Percentiles rank a stretch among this genome's conserved stretches.
Conservation (phyloP, 2,329 filamentous ascomycete genomes). For the Penicillium psychrosexuale region DNA sequence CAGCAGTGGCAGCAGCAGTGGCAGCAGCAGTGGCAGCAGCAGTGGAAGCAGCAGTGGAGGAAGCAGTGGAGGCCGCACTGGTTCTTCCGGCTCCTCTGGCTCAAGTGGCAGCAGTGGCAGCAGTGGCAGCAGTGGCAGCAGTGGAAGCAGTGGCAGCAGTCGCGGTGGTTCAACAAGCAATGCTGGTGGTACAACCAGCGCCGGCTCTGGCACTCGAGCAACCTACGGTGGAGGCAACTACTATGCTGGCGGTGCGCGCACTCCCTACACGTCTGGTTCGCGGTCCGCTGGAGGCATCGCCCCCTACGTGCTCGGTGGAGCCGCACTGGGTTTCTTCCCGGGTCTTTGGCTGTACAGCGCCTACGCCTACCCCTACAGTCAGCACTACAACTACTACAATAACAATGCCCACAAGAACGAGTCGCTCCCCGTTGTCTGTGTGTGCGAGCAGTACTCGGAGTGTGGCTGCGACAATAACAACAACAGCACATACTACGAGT, state of each 20-base stretch:
- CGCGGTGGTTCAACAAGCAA: constrained; percentile 27
- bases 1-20: constrained; percentile 27
- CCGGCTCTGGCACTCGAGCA: constrained; percentile 28
- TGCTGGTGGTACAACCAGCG: constrained; percentile 30
- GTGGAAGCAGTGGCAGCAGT: constrained; percentile 21
- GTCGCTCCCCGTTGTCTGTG: constrained; percentile 53
- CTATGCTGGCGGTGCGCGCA: constrained; percentile 55
- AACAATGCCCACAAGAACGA: constrained; percentile 47
- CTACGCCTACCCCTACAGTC: constrained; percentile 54
- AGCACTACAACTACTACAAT: constrained; percentile 49
- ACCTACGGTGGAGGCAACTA: constrained; percentile 51
- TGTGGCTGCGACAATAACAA: constrained; percentile 58
- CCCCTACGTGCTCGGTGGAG: constrained; percentile 49
- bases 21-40: constrained; percentile 3
- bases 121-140: constrained; percentile 18
- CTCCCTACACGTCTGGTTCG: constrained; percentile 50
- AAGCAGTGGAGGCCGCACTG: constrained; percentile 22
- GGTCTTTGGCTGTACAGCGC: constrained; percentile 55
- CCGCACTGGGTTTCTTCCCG: constrained; percentile 49
- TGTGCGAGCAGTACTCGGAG: constrained; percentile 53
- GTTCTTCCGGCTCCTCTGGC: constrained; percentile 10
- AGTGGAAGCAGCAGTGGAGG: constrained; percentile 19
- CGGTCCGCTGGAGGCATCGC: constrained; percentile 49
- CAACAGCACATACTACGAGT: constrained; percentile 43
- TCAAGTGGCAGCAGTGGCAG: constrained; percentile 20